Evolutionary conservation across 2,329 filamentous ascomycete species (phyloP), one percentile per base, ranked within the genome.

Genomic region (Rasamsonia emersonii): DNA sequence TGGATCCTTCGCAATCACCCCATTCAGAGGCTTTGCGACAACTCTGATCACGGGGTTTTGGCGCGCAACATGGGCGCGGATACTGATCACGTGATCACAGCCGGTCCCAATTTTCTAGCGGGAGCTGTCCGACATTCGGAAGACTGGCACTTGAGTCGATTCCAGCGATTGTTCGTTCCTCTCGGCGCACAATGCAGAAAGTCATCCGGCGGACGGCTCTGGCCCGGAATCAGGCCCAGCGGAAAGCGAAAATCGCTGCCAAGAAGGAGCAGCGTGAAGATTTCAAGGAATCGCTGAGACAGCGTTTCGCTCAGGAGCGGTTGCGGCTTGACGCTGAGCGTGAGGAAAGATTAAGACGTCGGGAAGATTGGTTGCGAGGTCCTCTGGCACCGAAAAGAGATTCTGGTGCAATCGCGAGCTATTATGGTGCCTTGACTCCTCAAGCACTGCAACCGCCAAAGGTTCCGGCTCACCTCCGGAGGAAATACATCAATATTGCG

Each of bases 291-390:
- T 41, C 25, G 32, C 50, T 45, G 38, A 55, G 40, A 38, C 41
- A 42, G 29, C 45, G 32, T 38, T 59, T 42, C 44, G 44, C 47
- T 24, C 50, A 47, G 38, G 50, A 59, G 41, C 51, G 49, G 36
- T 39, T 46, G 28, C 36, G 58, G 37, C 39, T 59, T 34, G 49
- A 60, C 36, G 50, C 54, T 36, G 47, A 71, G 38, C 61, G 62
- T 41, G 49, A 53, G 10, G 75, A 74, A 25, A 70, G 74, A 33
- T 53, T 64, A 42, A 67, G 71, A 30, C 73, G 82, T 32, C 72
- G 70, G 39, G 82, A 93, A 54, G 79, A 89, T 56, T 93, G 82
- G 76, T 66, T 80, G 41, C 61, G 86, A 43, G 89, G 88, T 0
- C 73, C 82, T 6, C 54, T 94, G 42, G 80, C 86, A 3, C 86